Evolutionary conservation across 1,284 basidiomycete genomes (phyloP), one percentile per base, ranked within the genome.

Genomic region (Sporisorium exsertum): DNA sequence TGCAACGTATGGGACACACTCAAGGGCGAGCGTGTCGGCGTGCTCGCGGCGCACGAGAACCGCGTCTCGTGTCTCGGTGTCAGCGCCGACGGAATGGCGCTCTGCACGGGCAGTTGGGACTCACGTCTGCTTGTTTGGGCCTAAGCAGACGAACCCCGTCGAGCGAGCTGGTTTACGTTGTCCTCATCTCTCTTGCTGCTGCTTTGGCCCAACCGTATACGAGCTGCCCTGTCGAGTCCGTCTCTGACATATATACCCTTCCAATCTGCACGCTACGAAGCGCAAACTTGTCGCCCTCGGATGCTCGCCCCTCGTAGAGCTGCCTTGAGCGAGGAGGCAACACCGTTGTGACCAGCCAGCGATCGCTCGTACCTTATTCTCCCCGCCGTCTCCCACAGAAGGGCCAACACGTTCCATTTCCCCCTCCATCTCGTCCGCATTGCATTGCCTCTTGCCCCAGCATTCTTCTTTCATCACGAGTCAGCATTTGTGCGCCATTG

Each of bases 1-100:
- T 95, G 93, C 89, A 98, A 98, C 85, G 96, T 98, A 52, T 99
- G 96, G 96, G 96, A 99, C 86, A 97, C 95, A 46, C 90, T 99
- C 84, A 97, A 96, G 87, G 96, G 95, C 64, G 96, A 99, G 87
- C 92, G 96, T 64, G 94, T 98, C 35, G 96, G 96, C 68, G 95
- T 98, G 42, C 88, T 99, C 69, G 93, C 94, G 37, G 96, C 95
- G 15, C 97, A 99, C 86, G 96, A 99, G 89, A 98, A 98, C 88
- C 89, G 96, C 72, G 95, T 99, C 77, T 94, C 92, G 83, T 98
- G 95, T 88, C 88, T 99, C 83, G 96, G 97, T 65, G 95, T 98
- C 78, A 94, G 93, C 81, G 91, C 92, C 43, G 95, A 98, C 84
- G 96, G 96, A 52, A 96, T 97, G 91, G 95, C 95, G 42, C 91